phyloP scores from a whole-genome alignment of 208 protist species.

The Crithidia sp. region DNA sequence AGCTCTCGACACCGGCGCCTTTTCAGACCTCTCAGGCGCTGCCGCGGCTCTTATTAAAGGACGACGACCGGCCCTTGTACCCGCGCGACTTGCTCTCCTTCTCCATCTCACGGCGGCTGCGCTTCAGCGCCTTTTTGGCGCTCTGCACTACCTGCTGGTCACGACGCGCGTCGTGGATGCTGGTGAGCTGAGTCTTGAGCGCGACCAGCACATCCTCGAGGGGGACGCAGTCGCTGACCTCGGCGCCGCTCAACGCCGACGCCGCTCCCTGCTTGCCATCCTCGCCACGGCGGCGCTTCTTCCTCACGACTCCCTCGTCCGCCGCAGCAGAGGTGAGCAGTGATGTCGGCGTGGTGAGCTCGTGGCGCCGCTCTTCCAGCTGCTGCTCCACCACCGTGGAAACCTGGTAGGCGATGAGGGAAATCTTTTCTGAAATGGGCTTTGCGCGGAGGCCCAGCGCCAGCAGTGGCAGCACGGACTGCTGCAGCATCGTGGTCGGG shows the following conservation, averaged over 20 bases:
- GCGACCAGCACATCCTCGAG: constrained; percentile 38
- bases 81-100: constrained; percentile 23
- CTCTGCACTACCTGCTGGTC: constrained; percentile 39
- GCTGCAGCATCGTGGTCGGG: constrained; percentile 21
- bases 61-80: constrained; percentile 2
- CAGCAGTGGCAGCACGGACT: constrained; percentile 57
- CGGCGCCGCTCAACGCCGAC: neutral
- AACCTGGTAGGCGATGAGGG: constrained; percentile 60
- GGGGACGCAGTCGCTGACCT: constrained; percentile 13
- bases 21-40: neutral
- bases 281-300: constrained; percentile 14
- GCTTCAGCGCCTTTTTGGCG: constrained; percentile 41
- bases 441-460: constrained; percentile 46
- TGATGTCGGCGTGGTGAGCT: constrained; percentile 26
- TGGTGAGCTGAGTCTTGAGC: constrained; percentile 39
- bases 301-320: constrained; percentile 10
- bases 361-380: constrained; percentile 61
- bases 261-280: neutral
- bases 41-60: neutral
- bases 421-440: constrained; percentile 61
- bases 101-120: constrained; percentile 46
- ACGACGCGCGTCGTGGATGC: constrained; percentile 32
- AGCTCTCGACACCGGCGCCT: too few relatives aligned
- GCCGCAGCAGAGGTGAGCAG: neutral
- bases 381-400: constrained; percentile 69